Evolutionary conservation across 306 rosid genomes (phyloP), one percentile per base, ranked within the genome.

Genomic region (Vigna nakashimae): DNA sequence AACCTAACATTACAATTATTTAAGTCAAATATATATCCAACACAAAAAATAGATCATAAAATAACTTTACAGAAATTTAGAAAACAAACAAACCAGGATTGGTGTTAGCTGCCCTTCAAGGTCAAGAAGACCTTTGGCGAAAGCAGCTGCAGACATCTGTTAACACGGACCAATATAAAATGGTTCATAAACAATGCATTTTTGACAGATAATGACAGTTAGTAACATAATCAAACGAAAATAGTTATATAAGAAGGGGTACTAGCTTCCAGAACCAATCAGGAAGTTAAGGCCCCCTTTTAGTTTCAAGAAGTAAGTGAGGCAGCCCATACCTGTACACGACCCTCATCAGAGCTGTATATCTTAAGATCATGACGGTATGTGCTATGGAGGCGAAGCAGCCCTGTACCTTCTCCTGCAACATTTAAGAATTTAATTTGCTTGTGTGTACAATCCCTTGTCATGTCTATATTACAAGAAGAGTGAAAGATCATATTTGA

Each of bases 111-210:
- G 97, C 62, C 98, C 98, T 85, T 94, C 98, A 15, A 94, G 91
- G 81, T 94, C 98, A 81, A 94, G 98, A 65, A 94, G 97, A 76
- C 98, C 98, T 84, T 94, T 94, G 71, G 98, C 98, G 83, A 94
- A 94, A 73, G 98, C 98, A 48, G 98, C 98, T 49, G 98, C 98
- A 82, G 98, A 94, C 98, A 92, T 94, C 98, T 94, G 89, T 78
- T 75, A 81, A 79, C 75, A 77, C 75, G 81, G 75, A 38, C 64
- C 60, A 43, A 51, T 80, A 40, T 66, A 71, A 56, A 76, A 81
- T 22, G 46, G 80, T 57, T 71, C 14, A 57, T 30, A 36, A 46
- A 80, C 69, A 70, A 74, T 51, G 64, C 74, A 80, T 79, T 75
- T 67, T 20, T 36, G 56, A 43, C 51, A 73, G 67, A 59, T 62